phyloP scores from a whole-genome alignment of 129 eudicot genomes.

The Tanacetum coccineum region DNA sequence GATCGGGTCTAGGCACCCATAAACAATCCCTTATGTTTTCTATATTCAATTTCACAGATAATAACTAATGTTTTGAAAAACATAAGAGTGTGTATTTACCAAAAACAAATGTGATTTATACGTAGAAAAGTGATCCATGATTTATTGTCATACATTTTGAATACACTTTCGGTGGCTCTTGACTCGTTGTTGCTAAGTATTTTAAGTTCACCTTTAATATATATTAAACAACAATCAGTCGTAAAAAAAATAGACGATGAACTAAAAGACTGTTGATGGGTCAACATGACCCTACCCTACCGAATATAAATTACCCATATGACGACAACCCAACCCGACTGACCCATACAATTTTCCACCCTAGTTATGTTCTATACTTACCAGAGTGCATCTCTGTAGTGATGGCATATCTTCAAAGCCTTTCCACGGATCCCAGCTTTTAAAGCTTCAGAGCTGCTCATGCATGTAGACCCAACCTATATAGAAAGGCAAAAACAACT shows the following conservation, averaged over 20 bases:
- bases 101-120: too few relatives aligned
- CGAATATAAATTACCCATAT: neutral
- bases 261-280: neutral
- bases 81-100: too few relatives aligned
- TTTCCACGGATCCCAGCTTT: slow-evolving; percentile 96
- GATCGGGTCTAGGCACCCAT: too few relatives aligned
- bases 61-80: too few relatives aligned
- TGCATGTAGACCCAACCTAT: slow-evolving; percentile 85
- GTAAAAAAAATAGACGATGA: neutral
- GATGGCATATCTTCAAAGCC: slow-evolving; percentile 72
- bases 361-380: slow-evolving; percentile 19
- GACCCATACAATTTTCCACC: neutral
- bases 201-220: too few relatives aligned
- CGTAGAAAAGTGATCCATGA: too few relatives aligned
- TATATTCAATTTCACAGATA: too few relatives aligned
- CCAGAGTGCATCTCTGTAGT: slow-evolving; percentile 85
- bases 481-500: slow-evolving; percentile 12
- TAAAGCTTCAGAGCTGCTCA: slow-evolving; percentile 79
- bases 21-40: too few relatives aligned
- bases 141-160: too few relatives aligned
- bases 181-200: neutral
- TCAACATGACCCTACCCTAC: neutral
- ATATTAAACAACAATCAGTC: too few relatives aligned
- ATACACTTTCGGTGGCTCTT: too few relatives aligned
- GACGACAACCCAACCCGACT: neutral